Base-by-base conservation (phyloP, 352 stramenopile genomes). In the Phytophthora multivora region DNA sequence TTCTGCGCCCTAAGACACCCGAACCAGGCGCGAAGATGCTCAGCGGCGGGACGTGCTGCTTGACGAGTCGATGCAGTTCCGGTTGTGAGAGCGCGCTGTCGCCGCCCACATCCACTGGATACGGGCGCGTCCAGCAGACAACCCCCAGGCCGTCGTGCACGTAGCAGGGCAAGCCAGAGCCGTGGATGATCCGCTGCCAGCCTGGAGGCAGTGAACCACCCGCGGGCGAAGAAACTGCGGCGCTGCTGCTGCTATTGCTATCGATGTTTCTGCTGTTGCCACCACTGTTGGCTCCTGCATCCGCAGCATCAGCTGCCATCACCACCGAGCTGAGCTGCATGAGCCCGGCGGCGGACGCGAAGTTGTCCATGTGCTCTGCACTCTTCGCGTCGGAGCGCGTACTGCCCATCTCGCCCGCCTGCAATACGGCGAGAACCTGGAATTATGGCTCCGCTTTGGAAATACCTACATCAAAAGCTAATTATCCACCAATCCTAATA, bases 81-180 rank as follows among this genome's bases (percentile, higher is more conserved):
- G 61, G 51, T 21, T 73, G 57, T 10, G 68, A 62, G 18, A 75
- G 43, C 18, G 54, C 35, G 40, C 53, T 65, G 18, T 67, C 57
- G 26, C 63, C 46, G 18, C 73, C 49, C 5, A 75, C 39, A 25
- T 79, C 71, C 8, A 91, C 66, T 42, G 69, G 54, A 48, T 95
- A 95, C 31, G 86, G 86, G 43, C 78, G 66, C 19, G 80, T 85
- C 86, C 86, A 95, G 62, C 73, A 80, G 38, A 95, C 82, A 12
- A 91, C 56, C 8, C 73, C 69, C 25, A 79, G 47, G 16, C 58
- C 54, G 13, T 75, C 70, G 48, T 95, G 79, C 54, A 91, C 69
- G 53, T 83, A 95, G 61, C 83, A 95, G 12, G 73, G 69, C 41
- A 95, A 55, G 0, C 82, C 82, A 4, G 83, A 95, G 36, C 75